phyloP scores from a whole-genome alignment of 768 basidiomycete species.

The Tricholoma sp. region DNA sequence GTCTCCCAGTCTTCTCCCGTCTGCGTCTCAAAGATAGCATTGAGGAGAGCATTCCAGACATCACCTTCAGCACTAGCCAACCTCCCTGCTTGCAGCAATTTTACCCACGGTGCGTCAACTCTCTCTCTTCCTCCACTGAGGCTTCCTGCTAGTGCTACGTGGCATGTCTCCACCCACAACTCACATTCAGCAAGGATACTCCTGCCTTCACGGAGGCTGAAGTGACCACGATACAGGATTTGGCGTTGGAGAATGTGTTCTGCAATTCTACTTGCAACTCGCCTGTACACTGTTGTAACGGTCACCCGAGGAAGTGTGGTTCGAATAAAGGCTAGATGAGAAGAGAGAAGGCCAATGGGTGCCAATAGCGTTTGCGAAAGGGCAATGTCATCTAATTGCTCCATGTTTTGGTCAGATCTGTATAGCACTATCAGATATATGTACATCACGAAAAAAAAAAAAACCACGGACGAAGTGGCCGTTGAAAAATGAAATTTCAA shows the following conservation, averaged over 20 bases:
- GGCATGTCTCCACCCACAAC: conserved; percentile 80
- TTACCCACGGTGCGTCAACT: conserved; percentile 73
- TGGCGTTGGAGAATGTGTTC: conserved; percentile 81
- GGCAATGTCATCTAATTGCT: conserved; percentile 33
- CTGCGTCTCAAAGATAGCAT: conserved; percentile 43
- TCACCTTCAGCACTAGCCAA: conserved; percentile 59
- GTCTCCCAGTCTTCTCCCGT: conserved; percentile 53
- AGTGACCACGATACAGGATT: conserved; percentile 71
- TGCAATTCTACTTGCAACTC: conserved; percentile 62
- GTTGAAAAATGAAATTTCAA: conserved; percentile 69
- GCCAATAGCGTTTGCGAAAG: conserved; percentile 69
- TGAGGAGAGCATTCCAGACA: conserved; percentile 41
- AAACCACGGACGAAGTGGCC: conserved; percentile 35
- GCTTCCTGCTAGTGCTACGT: conserved; percentile 45
- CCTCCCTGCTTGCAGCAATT: conserved; percentile 63
- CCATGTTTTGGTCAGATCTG: conserved; percentile 17
- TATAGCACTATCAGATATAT: not conserved
- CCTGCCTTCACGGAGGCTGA: conserved; percentile 56
- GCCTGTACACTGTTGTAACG: conserved; percentile 66
- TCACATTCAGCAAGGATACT: conserved; percentile 66
- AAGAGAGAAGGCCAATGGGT: conserved; percentile 75
- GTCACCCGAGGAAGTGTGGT: conserved; percentile 54
- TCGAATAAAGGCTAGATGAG: conserved; percentile 68
- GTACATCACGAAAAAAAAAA: not conserved
- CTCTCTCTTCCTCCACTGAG: conserved; percentile 43